Percentiles rank a stretch among this genome's conserved stretches.
Conservation (phyloP, 352 stramenopile species). For the Bremia lactucae region DNA sequence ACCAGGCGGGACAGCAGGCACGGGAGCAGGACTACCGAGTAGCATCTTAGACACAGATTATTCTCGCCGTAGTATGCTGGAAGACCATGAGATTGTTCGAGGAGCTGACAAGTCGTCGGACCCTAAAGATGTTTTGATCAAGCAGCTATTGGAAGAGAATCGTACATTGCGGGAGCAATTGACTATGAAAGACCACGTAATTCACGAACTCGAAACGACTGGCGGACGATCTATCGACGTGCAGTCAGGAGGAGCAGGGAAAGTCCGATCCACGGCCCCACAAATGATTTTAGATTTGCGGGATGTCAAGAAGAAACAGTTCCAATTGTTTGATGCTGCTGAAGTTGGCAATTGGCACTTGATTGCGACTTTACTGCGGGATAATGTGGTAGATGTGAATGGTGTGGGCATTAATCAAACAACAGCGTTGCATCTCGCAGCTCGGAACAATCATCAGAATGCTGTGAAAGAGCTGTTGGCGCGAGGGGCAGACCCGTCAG, state of each 20-base stretch:
- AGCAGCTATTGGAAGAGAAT: conserved; percentile 79
- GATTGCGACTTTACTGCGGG: conserved; percentile 63
- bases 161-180: conserved; percentile 63
- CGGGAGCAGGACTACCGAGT: conserved; percentile 1
- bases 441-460: conserved; percentile 67
- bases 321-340: conserved; percentile 77
- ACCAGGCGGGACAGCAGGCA: conserved; percentile 13
- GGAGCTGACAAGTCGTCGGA: conserved; percentile 70
- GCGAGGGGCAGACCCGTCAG: conserved; percentile 51
- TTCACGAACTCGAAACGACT: conserved; percentile 74
- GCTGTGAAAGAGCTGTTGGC: conserved; percentile 64
- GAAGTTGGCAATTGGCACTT: conserved; percentile 80
- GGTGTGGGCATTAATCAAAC: conserved; percentile 81
- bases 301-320: conserved; percentile 85
- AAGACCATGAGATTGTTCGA: conserved; percentile 79
- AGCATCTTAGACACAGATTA: conserved; percentile 44
- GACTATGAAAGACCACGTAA: conserved; percentile 74
- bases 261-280: conserved; percentile 43
- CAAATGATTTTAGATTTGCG: conserved; percentile 78
- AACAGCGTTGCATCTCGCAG: conserved; percentile 64
- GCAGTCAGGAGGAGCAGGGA: conserved; percentile 17
- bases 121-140: conserved; percentile 81
- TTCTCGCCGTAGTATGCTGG: conserved; percentile 68
- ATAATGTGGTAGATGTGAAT: conserved; percentile 83
- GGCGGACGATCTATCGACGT: conserved; percentile 27